Conservation (phyloP, 2,329 filamentous ascomycete species). For the Fusarium sacchari region DNA sequence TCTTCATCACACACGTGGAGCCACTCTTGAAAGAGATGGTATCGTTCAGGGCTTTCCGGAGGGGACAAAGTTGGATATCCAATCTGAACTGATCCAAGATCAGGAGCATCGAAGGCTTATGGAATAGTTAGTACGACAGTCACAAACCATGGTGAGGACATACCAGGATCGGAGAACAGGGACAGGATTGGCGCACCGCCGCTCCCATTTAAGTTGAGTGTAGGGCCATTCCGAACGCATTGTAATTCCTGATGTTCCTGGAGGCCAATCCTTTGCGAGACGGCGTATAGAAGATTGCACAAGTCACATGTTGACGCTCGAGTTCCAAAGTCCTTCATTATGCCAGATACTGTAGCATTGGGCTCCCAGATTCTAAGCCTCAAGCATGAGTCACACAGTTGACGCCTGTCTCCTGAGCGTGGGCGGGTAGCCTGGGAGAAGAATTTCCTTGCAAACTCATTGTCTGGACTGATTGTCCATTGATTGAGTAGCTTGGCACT, state of each 20-base stretch:
- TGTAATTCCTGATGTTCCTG: background rate
- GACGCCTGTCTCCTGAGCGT: accelerated
- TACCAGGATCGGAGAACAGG: background rate
- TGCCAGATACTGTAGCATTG: background rate
- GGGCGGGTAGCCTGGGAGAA: background rate
- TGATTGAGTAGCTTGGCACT: background rate
- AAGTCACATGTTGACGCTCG: background rate
- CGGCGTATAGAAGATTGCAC: background rate
- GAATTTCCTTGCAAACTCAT: background rate
- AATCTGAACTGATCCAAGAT: background rate
- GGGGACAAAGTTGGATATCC: background rate
- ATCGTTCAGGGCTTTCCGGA: background rate
- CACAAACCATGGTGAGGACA: background rate
- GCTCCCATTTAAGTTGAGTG: background rate
- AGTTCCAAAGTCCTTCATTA: background rate
- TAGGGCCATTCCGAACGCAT: background rate
- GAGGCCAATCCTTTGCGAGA: background rate
- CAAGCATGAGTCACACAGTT: background rate
- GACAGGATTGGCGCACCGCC: background rate
- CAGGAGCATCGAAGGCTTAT: accelerated
- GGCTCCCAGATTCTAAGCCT: background rate
- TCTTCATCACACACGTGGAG: background rate
- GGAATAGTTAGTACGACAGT: background rate
- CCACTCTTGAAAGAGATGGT: background rate
- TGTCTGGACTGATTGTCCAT: background rate